phyloP scores from a whole-genome alignment of 2,329 filamentous ascomycete species.

The Chaetomium sp. region DNA sequence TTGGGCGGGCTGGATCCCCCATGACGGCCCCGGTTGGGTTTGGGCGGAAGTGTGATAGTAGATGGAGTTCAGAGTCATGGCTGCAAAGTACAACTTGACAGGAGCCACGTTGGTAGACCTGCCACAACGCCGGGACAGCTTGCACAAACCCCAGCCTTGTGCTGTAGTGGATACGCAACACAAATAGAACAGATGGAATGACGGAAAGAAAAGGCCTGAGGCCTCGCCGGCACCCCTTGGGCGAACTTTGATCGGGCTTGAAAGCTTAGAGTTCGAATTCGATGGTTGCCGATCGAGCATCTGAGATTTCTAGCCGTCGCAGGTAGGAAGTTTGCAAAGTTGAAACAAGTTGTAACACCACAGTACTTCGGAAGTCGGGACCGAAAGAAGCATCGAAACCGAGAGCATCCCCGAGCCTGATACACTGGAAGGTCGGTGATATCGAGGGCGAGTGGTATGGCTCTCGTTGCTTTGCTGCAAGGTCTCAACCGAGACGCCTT shows the following conservation, averaged over 20 bases:
- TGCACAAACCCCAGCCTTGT: background rate
- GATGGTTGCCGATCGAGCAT: background rate
- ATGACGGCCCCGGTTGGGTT: background rate
- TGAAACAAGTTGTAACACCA: slow-evolving; percentile 11
- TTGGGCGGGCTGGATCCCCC: background rate
- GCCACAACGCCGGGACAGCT: background rate
- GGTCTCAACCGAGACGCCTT: background rate
- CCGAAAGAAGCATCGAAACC: slow-evolving; percentile 8
- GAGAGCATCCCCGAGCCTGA: background rate
- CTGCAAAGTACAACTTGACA: background rate
- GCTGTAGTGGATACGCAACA: background rate
- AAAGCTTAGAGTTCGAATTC: background rate
- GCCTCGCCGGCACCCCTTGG: background rate
- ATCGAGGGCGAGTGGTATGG: background rate
- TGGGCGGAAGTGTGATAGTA: background rate
- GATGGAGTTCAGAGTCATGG: background rate
- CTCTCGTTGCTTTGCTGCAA: background rate
- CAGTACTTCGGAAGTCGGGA: slow-evolving; percentile 17
- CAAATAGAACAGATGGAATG: background rate
- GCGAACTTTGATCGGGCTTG: background rate
- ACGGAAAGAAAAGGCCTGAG: background rate
- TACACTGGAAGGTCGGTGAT: background rate
- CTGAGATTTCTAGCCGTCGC: background rate
- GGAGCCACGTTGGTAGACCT: background rate
- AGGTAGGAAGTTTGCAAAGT: background rate